Evolutionary conservation across 2,329 filamentous ascomycete species (phyloP).

Genomic region (Fusarium sp.): DNA sequence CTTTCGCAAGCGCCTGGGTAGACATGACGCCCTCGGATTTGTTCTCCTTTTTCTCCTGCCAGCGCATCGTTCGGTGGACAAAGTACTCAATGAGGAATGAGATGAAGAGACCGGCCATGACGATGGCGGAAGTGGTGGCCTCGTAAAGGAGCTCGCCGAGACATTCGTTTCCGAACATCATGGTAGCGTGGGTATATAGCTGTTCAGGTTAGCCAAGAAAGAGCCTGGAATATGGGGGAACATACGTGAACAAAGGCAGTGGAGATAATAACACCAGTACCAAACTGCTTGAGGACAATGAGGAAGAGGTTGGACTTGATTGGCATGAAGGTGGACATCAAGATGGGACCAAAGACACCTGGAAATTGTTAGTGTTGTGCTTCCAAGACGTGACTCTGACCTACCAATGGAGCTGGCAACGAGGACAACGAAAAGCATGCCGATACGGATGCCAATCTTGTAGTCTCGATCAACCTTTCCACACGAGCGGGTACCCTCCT

Average conservation of each 20-base stretch:
- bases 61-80: constrained; percentile 67
- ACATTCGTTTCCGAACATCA: constrained; percentile 80
- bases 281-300: constrained; percentile 77
- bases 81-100: constrained; percentile 78
- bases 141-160: constrained; percentile 75
- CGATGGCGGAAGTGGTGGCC: constrained; percentile 74
- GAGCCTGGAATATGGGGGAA: accelerated
- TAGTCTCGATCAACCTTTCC: constrained; percentile 65
- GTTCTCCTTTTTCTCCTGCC: constrained; percentile 44
- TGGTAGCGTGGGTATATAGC: constrained; percentile 77
- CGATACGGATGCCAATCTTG: constrained; percentile 75
- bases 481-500: constrained; percentile 55
- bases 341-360: constrained; percentile 75
- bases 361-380: background rate
- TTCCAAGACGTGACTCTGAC: background rate
- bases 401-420: constrained; percentile 73
- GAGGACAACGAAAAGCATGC: constrained; percentile 79
- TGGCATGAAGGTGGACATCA: constrained; percentile 68
- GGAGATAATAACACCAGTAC: constrained; percentile 77
- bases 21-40: constrained; percentile 22
- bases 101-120: constrained; percentile 79
- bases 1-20: constrained; percentile 39
- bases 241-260: constrained; percentile 76
- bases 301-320: constrained; percentile 63
- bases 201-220: constrained; percentile 45